Base-by-base conservation (phyloP, 2,329 filamentous ascomycete genomes). In the Colletotrichum brevisporum region DNA sequence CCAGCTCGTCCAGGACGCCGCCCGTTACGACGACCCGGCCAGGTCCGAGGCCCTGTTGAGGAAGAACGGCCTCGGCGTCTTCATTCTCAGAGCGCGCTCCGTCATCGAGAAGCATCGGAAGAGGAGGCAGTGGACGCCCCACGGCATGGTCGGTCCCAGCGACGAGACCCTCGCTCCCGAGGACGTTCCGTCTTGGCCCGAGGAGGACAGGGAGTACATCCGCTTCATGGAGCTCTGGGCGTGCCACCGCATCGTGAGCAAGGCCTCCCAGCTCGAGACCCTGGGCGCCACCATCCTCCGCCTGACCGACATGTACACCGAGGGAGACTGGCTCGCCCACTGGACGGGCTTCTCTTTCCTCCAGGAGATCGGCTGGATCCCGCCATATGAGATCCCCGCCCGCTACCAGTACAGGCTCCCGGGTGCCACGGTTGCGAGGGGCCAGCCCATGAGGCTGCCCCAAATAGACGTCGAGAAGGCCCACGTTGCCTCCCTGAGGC, bases 361-460 rank as follows among this genome's bases (percentile, higher is more conserved):
- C 36, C 92, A 95, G 74, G 93, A 96, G 76, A 84, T 95, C 48
- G 92, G 92, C 12, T 88, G 90, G 61, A 85, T 94, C 50, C 81
- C 88, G 8, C 91, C 92, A 0, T 93, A 91, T 86, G 91, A 94
- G 73, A 88, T 93, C 55, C 86, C 86, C 4, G 83, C 88, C 4
- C 84, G 91, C 3, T 93, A 92, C 77, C 86, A 86, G 39, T 78
- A 87, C 54, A 83, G 87, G 18, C 83, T 91, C 26, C 88, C 88
- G 0, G 83, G 78, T 21, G 80, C 85, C 18, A 75, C 78, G 45
- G 81, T 87, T 24, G 75, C 79, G 27, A 81, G 82, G 5, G 80
- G 81, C 15, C 81, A 81, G 16, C 82, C 83, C 3, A 78, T 88
- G 27, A 64, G 72, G 16, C 82, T 83, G 41, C 75, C 74, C 6